Conservation (phyloP, 371 early-diverging fungal genomes). For the Zopfochytrium polystomum region DNA sequence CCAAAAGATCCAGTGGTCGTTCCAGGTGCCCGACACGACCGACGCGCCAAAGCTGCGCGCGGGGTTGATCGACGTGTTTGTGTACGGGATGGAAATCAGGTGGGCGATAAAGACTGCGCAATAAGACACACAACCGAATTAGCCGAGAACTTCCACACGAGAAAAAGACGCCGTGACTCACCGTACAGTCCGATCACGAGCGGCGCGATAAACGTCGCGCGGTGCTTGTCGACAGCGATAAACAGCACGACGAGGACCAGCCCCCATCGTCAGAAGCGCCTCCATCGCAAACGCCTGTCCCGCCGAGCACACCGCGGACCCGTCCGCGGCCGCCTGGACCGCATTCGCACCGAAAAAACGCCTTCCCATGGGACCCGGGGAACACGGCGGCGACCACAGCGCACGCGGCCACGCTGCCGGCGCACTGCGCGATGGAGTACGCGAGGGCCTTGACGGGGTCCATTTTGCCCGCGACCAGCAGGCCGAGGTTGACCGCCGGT, state of each 20-base stretch:
- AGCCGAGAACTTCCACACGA: no score
- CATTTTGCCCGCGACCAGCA: no score
- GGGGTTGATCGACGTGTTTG: no score
- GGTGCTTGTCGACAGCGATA: conserved; percentile 49
- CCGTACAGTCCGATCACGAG: conserved; percentile 49
- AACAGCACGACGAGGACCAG: conserved; percentile 48
- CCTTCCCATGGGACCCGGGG: conserved; percentile 33
- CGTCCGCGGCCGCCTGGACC: conserved; percentile 30
- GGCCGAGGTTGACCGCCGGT: no score
- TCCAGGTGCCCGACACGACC: no score
- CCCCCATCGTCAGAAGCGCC: conserved; percentile 46
- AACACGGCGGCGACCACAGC: conserved; percentile 41
- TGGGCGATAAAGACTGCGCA: conserved; percentile 55
- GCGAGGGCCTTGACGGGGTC: conserved; percentile 39
- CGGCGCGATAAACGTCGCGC: conserved; percentile 47
- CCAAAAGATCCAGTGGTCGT: no score
- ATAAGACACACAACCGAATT: no score
- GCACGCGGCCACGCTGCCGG: conserved; percentile 54
- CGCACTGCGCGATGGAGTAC: conserved; percentile 53
- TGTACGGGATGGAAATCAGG: no score
- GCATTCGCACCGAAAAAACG: no score
- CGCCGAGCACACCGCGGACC: conserved; percentile 20
- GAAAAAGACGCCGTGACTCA: no score
- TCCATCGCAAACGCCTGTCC: conserved; percentile 54
- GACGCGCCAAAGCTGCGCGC: no score